Conservation (phyloP, 257 asterid genomes). For the Buddleja alternifolia region DNA sequence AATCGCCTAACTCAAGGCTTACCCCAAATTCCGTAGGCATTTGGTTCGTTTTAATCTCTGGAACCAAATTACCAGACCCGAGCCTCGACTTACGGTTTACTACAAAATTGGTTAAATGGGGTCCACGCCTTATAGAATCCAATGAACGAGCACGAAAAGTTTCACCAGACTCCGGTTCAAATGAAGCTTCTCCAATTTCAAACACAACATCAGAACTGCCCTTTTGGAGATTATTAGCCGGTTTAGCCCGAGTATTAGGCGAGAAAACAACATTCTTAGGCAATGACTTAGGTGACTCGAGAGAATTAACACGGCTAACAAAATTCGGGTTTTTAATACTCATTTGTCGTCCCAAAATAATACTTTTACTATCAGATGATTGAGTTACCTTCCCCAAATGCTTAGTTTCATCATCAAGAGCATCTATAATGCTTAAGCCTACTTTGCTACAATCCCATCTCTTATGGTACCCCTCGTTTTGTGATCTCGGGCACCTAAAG, state of each 20-base stretch:
- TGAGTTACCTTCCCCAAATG: slow-evolving; percentile 40
- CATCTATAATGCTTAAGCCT: slow-evolving; percentile 85
- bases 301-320: slow-evolving; percentile 36
- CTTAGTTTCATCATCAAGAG: slow-evolving; percentile 62
- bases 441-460: slow-evolving; percentile 77
- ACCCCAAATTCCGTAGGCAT: slow-evolving; percentile 32
- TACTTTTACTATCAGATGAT: slow-evolving; percentile 58
- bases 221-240: slow-evolving; percentile 42
- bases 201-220: slow-evolving; percentile 64
- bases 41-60: slow-evolving; percentile 34
- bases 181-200: slow-evolving; percentile 62
- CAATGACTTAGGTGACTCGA: slow-evolving; percentile 61
- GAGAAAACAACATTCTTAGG: slow-evolving; percentile 62
- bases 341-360: slow-evolving; percentile 64
- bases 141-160: slow-evolving; percentile 63
- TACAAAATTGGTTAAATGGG: slow-evolving; percentile 45
- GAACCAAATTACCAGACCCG: slow-evolving; percentile 45
- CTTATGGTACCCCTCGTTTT: slow-evolving; percentile 51
- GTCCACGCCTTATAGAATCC: slow-evolving; percentile 60
- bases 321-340: slow-evolving; percentile 46
- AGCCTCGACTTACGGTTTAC: slow-evolving; percentile 50
- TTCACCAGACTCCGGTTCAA: slow-evolving; percentile 29
- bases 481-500: slow-evolving; percentile 56
- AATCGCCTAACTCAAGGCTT: slow-evolving; percentile 38
- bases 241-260: slow-evolving; percentile 38